Conservation (phyloP, 768 basidiomycete species). For the Rhodotorula kratochvilovae region DNA sequence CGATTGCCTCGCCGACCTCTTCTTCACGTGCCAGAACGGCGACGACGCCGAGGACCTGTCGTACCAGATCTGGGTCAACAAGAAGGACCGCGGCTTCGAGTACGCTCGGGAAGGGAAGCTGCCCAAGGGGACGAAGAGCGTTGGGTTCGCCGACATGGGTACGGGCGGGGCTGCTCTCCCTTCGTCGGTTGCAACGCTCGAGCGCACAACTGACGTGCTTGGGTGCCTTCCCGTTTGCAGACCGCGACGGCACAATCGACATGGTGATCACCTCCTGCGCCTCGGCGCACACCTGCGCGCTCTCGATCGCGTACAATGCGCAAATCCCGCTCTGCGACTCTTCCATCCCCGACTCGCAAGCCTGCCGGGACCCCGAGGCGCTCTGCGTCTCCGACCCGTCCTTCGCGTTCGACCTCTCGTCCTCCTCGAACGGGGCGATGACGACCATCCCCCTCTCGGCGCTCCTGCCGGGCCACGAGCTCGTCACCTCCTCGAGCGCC, state of each 20-base stretch:
- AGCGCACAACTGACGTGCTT: too few relatives aligned
- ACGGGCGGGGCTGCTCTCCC: slow-evolving; percentile 31
- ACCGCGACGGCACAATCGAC: slow-evolving; percentile 94
- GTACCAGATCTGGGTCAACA: slow-evolving; percentile 90
- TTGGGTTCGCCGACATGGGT: slow-evolving; percentile 91
- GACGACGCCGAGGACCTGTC: slow-evolving; percentile 45
- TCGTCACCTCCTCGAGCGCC: slow-evolving; percentile 68
- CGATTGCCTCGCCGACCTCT: slow-evolving; percentile 90
- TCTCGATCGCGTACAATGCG: slow-evolving; percentile 90
- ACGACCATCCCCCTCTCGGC: slow-evolving; percentile 62
- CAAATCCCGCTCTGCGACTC: slow-evolving; percentile 76
- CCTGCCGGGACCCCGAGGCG: slow-evolving; percentile 70
- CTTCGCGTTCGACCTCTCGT: slow-evolving; percentile 68
- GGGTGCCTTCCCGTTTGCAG: too few relatives aligned
- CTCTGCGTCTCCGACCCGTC: slow-evolving; percentile 74
- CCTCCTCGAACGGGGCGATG: slow-evolving; percentile 47
- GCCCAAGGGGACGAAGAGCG: slow-evolving; percentile 66
- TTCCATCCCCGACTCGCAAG: slow-evolving; percentile 46
- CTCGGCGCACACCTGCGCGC: slow-evolving; percentile 64
- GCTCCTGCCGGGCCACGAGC: slow-evolving; percentile 55
- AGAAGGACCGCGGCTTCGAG: slow-evolving; percentile 65
- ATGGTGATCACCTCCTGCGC: slow-evolving; percentile 84
- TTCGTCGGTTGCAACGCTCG: too few relatives aligned
- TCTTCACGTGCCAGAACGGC: slow-evolving; percentile 63
- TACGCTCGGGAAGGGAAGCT: slow-evolving; percentile 64